A percentile compares a stretch with the other conserved stretches of the same genome.
Evolutionary conservation across 192 early-diverging fungal species (phyloP).

Genomic region (Coemansia reversa): DNA sequence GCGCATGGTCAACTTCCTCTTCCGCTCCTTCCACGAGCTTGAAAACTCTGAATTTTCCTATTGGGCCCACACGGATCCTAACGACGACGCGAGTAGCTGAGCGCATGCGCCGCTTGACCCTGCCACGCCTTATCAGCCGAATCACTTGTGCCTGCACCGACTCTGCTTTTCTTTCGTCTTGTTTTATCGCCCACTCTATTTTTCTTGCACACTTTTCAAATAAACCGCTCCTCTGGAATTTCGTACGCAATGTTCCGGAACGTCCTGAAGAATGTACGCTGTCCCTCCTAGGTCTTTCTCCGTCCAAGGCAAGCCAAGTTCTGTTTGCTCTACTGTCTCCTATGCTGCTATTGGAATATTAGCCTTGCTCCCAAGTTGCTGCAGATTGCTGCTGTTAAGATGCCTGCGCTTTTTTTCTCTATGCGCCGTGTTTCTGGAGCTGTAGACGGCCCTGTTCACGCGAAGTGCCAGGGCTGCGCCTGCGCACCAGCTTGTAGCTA

Average conservation of each 20-base stretch:
- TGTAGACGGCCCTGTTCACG: slow-evolving; percentile 25
- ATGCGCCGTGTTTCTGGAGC: not conserved
- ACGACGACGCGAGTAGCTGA: slow-evolving; percentile 7
- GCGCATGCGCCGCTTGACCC: not conserved
- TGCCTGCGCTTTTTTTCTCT: not conserved
- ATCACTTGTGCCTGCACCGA: not conserved
- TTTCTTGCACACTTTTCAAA: slow-evolving; percentile 3
- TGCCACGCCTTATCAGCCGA: slow-evolving; percentile 1
- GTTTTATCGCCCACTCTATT: slow-evolving; percentile 1
- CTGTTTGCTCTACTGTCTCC: not conserved
- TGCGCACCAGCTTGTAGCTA: slow-evolving; percentile 15
- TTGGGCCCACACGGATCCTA: slow-evolving; percentile 41
- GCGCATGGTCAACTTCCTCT: slow-evolving; percentile 58
- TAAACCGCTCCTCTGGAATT: not conserved
- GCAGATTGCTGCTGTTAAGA: not conserved
- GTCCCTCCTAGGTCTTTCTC: not conserved
- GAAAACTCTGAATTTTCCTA: slow-evolving; percentile 50
- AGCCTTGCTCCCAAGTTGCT: not conserved
- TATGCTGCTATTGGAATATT: not conserved
- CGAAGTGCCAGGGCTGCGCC: slow-evolving; percentile 3
- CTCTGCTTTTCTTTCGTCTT: slow-evolving; percentile 1
- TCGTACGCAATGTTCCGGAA: slow-evolving; percentile 10
- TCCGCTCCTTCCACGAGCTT: slow-evolving; percentile 57
- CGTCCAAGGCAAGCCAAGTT: not conserved
- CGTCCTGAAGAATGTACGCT: slow-evolving; percentile 12